These are phyloP conservation scores for Camellia granthamiana DNA, from an alignment of 148 eudicot species.

Conservation along the genomic window DNA sequence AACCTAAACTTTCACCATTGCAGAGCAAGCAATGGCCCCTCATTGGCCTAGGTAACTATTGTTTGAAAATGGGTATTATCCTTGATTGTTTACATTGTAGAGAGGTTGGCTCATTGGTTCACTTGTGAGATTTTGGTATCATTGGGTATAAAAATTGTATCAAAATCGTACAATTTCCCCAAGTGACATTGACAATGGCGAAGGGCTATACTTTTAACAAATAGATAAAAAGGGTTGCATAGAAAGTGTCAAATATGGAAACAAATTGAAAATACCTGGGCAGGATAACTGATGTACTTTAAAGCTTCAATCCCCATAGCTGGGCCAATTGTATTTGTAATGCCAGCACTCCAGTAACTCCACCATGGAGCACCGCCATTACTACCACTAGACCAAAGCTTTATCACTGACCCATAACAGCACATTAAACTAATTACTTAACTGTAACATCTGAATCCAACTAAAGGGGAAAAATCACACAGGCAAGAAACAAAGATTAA, in stretches of 20 bases:
- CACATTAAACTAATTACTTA: background rate
- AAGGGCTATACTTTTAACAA: background rate
- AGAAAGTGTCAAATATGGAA: background rate
- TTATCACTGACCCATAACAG: conserved; percentile 57
- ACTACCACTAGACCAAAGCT: conserved; percentile 65
- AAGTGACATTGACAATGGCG: background rate
- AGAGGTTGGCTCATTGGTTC: background rate
- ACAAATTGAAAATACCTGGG: conserved; percentile 53
- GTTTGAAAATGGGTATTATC: background rate
- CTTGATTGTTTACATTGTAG: background rate
- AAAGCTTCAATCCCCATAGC: conserved; percentile 99
- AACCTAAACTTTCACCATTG: background rate
- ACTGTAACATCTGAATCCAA: background rate
- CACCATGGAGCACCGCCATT: conserved; percentile 91
- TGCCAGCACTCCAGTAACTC: conserved; percentile 99
- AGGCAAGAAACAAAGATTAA: background rate
- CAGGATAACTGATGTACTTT: conserved; percentile 96
- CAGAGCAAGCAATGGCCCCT: background rate
- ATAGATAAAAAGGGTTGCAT: background rate
- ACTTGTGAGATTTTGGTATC: background rate
- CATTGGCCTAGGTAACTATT: background rate
- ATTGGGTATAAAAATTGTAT: background rate
- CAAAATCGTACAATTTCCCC: background rate
- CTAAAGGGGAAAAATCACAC: background rate
- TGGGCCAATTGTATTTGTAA: conserved; percentile 97